Evolutionary conservation across 768 basidiomycete genomes (phyloP), one percentile per base, ranked within the genome.

Genomic region (Lyophyllum decastes): DNA sequence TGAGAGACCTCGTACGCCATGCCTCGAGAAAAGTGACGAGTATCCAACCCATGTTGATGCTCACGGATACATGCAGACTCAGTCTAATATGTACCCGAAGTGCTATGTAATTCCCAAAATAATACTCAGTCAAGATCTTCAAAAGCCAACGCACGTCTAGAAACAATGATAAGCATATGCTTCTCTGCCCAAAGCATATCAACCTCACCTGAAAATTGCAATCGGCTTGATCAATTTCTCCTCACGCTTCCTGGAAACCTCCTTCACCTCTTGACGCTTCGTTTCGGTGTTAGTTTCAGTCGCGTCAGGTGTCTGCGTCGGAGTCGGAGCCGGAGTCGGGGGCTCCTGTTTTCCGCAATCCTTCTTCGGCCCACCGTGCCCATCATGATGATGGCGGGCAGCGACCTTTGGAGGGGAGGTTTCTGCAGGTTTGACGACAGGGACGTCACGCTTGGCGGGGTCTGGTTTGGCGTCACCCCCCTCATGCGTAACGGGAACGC

Each of bases 71-170:
- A 38, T 38, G 14, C 35, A 38, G 35, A 38, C 35, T 12, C 35
- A 38, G 35, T 38, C 35, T 38, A 38, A 12, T 41, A 41, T 19
- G 19, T 41, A 41, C 19, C 40, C 40, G 16, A 41, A 41, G 19
- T n/a, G n/a, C 16, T 41, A 41, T 41, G n/a, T 41, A 24, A 24
- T 45, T 16, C 44, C 44, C 6, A 45, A 10, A 11, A 4, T 16
- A 21, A 9, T 24, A 7, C 44, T 55, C 46, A 55, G 33, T 55
- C 54, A 10, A 55, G 54, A 30, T 55, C 24, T 2, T 55, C 54
- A 25, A 48, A 48, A n/a, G 35, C 55, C 55, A 56, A 40, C 7
- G 55, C 55, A 25, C 55, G 55, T 34, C 55, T 56, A 16, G 1
- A 25, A 35, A 24, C 34, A 21, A 16, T 26, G 25, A 7, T 34